These are phyloP conservation scores for Panaeolus papilionaceus DNA, from an alignment of 768 basidiomycete species.

Conservation along the genomic window DNA sequence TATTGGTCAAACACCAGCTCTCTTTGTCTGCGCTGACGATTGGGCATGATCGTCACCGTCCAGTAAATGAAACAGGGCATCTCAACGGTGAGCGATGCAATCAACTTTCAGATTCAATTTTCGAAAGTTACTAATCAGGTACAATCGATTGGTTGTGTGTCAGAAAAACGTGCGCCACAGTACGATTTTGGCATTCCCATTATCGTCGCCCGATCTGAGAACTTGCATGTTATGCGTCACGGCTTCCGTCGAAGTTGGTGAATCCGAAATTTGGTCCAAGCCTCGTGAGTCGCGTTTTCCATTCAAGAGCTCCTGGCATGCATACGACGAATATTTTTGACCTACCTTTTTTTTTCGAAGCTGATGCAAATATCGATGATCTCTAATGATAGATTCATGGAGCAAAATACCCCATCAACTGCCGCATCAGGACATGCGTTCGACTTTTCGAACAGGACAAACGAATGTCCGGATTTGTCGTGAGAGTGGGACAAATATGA, in stretches of 20 bases:
- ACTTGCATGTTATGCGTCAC: background rate
- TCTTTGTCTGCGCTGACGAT: background rate
- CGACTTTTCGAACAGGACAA: constrained; percentile 14
- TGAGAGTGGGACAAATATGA: constrained; percentile 8
- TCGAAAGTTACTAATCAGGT: constrained; percentile 2
- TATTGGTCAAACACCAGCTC: background rate
- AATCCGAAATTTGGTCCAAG: background rate
- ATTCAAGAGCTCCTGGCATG: background rate
- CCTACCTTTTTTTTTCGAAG: background rate
- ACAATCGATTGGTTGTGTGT: constrained; percentile 7
- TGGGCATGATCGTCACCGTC: background rate
- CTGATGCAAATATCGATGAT: background rate
- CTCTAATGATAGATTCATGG: background rate
- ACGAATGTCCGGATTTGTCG: constrained; percentile 9
- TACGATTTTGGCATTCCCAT: constrained; percentile 5
- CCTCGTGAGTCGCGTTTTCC: background rate
- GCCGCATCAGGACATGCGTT: constrained; percentile 11
- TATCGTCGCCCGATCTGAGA: background rate
- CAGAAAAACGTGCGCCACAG: constrained; percentile 8
- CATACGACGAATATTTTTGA: constrained; percentile 3
- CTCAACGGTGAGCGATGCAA: background rate
- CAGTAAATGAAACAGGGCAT: background rate
- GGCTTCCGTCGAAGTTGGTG: background rate
- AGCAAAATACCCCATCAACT: constrained; percentile 1
- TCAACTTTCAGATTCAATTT: background rate